Conservation (phyloP, 768 basidiomycete genomes). For the Lactifluus echinatus region DNA sequence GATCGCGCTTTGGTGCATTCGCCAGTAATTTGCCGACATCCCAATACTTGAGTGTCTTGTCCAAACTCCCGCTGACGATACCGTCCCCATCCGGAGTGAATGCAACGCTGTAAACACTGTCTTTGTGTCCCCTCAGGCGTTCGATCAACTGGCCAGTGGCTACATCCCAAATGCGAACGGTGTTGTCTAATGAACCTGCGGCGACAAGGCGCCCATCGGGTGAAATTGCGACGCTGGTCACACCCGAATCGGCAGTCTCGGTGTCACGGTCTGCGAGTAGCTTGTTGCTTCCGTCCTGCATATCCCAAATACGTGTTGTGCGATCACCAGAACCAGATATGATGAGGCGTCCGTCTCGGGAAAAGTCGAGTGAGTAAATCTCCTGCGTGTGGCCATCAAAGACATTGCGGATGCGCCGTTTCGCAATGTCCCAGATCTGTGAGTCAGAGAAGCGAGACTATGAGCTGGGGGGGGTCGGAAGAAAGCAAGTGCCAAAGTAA, state of each 20-base stretch:
- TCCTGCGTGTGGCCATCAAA: slow-evolving; percentile 90
- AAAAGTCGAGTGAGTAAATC: slow-evolving; percentile 91
- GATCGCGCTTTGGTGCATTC: slow-evolving; percentile 28
- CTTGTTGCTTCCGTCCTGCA: slow-evolving; percentile 37
- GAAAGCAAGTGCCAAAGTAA: neutral
- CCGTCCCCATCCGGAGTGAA: slow-evolving; percentile 89
- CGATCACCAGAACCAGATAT: slow-evolving; percentile 84
- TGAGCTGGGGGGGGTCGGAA: neutral
- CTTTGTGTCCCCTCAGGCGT: slow-evolving; percentile 50
- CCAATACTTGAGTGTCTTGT: slow-evolving; percentile 59
- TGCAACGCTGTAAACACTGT: slow-evolving; percentile 61
- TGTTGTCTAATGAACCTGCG: slow-evolving; percentile 49
- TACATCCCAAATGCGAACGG: slow-evolving; percentile 71
- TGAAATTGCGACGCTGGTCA: slow-evolving; percentile 51
- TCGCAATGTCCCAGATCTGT: slow-evolving; percentile 88
- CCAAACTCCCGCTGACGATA: slow-evolving; percentile 79
- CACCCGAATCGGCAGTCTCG: slow-evolving; percentile 48
- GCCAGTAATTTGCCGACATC: slow-evolving; percentile 37
- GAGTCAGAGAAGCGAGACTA: neutral
- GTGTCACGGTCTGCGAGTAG: slow-evolving; percentile 41
- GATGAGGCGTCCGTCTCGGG: slow-evolving; percentile 74
- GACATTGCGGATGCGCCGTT: slow-evolving; percentile 65
- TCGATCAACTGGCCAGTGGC: slow-evolving; percentile 46
- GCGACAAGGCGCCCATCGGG: slow-evolving; percentile 53
- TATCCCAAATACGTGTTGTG: slow-evolving; percentile 54